Percentiles rank a stretch among this genome's conserved stretches.
phyloP scores from a whole-genome alignment of 2,329 filamentous ascomycete species.

The Alternaria postmessia region DNA sequence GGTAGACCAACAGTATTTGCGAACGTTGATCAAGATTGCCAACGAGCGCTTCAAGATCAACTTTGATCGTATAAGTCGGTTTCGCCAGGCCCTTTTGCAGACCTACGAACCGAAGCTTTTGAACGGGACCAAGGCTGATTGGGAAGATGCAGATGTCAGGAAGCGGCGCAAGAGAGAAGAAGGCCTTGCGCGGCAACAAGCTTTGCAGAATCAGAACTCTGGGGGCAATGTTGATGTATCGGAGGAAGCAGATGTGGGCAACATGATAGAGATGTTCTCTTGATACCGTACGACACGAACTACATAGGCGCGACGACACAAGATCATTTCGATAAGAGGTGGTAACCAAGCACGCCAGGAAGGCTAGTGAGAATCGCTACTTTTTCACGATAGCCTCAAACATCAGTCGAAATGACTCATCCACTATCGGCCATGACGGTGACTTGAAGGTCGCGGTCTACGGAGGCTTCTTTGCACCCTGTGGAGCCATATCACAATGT shows the following conservation, averaged over 20 bases:
- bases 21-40: conserved; percentile 71
- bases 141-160: conserved; percentile 53
- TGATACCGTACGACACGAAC: not conserved
- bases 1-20: conserved; percentile 73
- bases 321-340: not conserved
- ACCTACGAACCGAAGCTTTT: conserved; percentile 10
- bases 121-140: conserved; percentile 36
- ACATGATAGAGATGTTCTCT: conserved; percentile 7
- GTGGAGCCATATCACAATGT: not conserved
- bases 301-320: not conserved
- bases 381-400: not conserved
- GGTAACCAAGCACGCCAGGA: not conserved
- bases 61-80: conserved; percentile 70
- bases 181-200: conserved; percentile 61
- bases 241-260: not conserved
- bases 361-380: not conserved
- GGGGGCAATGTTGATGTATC: not conserved
- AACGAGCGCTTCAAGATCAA: conserved; percentile 80
- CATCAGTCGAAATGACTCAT: not conserved
- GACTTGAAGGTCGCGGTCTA: not conserved
- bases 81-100: conserved; percentile 62
- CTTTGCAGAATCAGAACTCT: conserved; percentile 21
- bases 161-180: conserved; percentile 53
- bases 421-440: not conserved
- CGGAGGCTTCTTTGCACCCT: not conserved